Evolutionary conservation across 345 rosid genomes (phyloP), one percentile per base, ranked within the genome.

Genomic region (Aegle marmelos): DNA sequence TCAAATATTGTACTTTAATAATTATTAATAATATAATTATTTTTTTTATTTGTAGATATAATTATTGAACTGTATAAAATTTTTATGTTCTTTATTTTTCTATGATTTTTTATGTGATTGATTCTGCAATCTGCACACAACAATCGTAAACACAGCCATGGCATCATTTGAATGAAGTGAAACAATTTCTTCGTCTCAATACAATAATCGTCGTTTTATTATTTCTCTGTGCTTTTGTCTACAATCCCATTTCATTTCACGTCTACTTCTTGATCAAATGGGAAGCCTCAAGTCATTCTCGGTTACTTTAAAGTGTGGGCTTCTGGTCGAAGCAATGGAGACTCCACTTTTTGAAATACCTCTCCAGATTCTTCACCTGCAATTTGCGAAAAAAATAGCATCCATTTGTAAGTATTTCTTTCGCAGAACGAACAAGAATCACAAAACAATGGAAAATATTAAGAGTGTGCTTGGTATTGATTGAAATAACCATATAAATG

Each of bases 321-420:
- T 91, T 88, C 86, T 89, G 88, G 48, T 97, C 91, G 0, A 85
- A 82, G 84, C 98, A 91, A 77, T 91, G 87, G 13, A 94, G 82
- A 87, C 85, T 93, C 99, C 98, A 97, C 99, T 94, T 97, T 84
- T 90, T 97, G 79, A 91, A 89, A 87, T 91, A 97, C 75, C 98
- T 83, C 83, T 94, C 99, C 54, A 97, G 88, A 85, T 97, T 97
- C 77, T 83, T 87, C 70, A 97, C 99, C 98, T 97, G 91, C 79
- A 85, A 64, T 37, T 34, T n/a, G 25, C 19, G 9, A 0, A 41
- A 41, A 41, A 10, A 10, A 0, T 0, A 10, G 48, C 48, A 41
- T 41, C 50, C 17, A 45, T 45, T 45, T 45, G 16, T 45, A 45
- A 45, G 50, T 3, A 45, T 17, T n/a, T 45, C 16, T 45, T 45